These are phyloP conservation scores for Pseudogymnoascus sp. DNA, from an alignment of 2,329 filamentous ascomycete genomes.

Conservation along the genomic window DNA sequence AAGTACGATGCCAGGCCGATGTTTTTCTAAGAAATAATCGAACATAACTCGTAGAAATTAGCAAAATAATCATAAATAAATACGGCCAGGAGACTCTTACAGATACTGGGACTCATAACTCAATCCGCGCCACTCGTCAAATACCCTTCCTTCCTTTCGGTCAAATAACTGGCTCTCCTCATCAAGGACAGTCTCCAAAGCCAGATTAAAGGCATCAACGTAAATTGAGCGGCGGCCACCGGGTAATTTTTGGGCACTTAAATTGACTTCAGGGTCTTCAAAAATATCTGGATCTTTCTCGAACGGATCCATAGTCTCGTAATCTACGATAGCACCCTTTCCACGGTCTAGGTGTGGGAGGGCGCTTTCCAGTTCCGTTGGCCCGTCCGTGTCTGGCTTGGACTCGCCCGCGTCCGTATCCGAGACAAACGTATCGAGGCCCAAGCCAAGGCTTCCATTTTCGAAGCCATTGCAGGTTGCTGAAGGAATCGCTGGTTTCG, in stretches of 20 bases:
- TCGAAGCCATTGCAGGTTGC: neutral
- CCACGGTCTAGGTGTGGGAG: conserved; percentile 60
- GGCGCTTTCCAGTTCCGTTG: conserved; percentile 63
- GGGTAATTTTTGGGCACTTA: conserved; percentile 57
- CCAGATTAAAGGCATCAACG: conserved; percentile 92
- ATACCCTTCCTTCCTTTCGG: conserved; percentile 66
- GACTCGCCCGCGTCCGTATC: neutral
- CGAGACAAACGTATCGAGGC: neutral
- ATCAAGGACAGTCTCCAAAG: conserved; percentile 78
- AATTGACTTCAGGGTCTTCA: conserved; percentile 36
- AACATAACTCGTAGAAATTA: conserved; percentile 58
- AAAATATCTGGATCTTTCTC: conserved; percentile 32
- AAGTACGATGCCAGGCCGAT: conserved; percentile 79
- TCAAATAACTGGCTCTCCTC: conserved; percentile 87
- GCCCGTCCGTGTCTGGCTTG: conserved; percentile 27
- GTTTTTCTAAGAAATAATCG: conserved; percentile 88
- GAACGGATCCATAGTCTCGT: conserved; percentile 54
- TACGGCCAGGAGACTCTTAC: conserved; percentile 40
- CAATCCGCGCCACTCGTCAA: conserved; percentile 64
- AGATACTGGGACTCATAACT: conserved; percentile 85
- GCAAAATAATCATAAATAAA: neutral
- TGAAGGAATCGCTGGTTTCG: neutral
- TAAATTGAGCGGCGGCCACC: conserved; percentile 84
- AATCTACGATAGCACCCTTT: conserved; percentile 67
- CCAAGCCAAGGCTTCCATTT: neutral